Conservation (phyloP, 2,329 filamentous ascomycete genomes). For the Paramyrothecium sp. region DNA sequence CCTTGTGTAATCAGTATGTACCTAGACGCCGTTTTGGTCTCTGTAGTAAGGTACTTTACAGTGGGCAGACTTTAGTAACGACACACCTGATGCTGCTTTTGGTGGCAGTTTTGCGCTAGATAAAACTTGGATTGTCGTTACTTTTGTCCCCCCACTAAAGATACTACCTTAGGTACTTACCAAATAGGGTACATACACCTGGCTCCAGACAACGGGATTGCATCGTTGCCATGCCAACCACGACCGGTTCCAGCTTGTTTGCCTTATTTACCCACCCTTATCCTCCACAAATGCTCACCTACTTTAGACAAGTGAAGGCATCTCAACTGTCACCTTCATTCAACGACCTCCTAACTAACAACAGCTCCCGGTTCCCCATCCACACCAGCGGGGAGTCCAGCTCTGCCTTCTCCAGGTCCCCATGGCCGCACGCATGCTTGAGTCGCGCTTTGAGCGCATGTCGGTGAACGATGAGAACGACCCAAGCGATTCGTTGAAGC, state of each 20-base stretch:
- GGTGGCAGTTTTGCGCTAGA: too few species aligned
- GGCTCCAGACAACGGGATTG: too few species aligned
- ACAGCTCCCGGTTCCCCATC: not conserved
- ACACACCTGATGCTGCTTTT: too few species aligned
- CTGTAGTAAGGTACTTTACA: too few species aligned
- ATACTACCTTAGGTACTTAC: too few species aligned
- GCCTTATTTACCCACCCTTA: not conserved
- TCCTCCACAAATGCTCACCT: not conserved
- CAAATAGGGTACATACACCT: too few species aligned
- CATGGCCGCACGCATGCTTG: slow-evolving; percentile 76
- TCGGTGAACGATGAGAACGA: slow-evolving; percentile 89
- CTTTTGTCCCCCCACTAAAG: too few species aligned
- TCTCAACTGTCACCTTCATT: too few species aligned
- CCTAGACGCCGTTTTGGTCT: too few species aligned
- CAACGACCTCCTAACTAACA: not conserved
- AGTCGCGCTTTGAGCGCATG: slow-evolving; percentile 86
- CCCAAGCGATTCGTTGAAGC: slow-evolving; percentile 47
- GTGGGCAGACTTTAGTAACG: too few species aligned
- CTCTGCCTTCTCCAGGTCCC: slow-evolving; percentile 3
- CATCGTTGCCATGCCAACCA: not conserved
- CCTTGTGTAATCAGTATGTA: too few species aligned
- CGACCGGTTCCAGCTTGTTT: not conserved
- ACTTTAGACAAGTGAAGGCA: not conserved
- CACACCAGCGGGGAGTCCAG: not conserved
- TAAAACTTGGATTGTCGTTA: too few species aligned